Base-by-base conservation (phyloP, 2,329 filamentous ascomycete genomes). In the Penicillium polonicum region DNA sequence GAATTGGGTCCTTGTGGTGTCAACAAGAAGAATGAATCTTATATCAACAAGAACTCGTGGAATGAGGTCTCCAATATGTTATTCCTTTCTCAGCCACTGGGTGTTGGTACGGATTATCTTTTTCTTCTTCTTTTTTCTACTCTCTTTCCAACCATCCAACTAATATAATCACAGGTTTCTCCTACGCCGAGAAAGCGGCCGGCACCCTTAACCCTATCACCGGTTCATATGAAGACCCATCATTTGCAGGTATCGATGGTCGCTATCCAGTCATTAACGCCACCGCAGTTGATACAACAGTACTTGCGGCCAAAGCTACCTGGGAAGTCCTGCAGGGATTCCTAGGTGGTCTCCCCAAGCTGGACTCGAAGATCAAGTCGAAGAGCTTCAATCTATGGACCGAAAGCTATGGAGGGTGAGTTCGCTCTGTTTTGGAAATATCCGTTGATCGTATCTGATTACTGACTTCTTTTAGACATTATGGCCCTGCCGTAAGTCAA, bases 11-110 rank as follows among this genome's bases (percentile, higher is more conserved):
- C 76, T n/a, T 78, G 76, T 60, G 68, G 70, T 43, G 72, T 83
- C 46, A 78, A 79, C 38, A 72, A 77, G 54, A 71, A 76, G 31
- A 73, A 78, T 50, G 71, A 78, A 17, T 74, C 78, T 15, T 73
- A 75, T 62, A 70, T 79, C 68, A 88, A 88, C 66, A 82, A 83
- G 5, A 82, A 85, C 72, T 80, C 80, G 9, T 88, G 83, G 83
- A 85, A 80, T 63, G 80, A 85, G 59, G 79, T 80, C 27, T 83
- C 80, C 36, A 86, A 86, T 67, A 74, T 88, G 71, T 73, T 88
- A 10, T 87, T 86, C 71, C 75, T 88, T 51, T 83, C 83, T 53
- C 84, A 87, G 70, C 85, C 85, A 10, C 74, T 83, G n/a, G 82
- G 82, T 35, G 79, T 81, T 29, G 84, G 83, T 75, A 71, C 45